These are phyloP conservation scores for Haematococcus sp. DNA, from an alignment of 139 green algal genomes.

Conservation along the genomic window DNA sequence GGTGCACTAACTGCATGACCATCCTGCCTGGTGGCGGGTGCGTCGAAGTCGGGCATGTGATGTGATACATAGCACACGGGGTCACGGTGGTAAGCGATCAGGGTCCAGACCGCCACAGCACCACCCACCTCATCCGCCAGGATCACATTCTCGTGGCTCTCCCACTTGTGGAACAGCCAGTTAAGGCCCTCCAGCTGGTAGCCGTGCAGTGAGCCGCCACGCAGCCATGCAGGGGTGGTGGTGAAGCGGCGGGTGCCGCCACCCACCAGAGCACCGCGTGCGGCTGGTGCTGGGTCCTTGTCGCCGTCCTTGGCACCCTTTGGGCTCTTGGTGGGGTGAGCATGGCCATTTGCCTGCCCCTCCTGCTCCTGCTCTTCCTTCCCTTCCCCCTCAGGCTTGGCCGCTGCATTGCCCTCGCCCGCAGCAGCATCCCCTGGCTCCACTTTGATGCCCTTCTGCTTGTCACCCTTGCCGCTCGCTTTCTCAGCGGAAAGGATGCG, in stretches of 20 bases:
- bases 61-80: no score
- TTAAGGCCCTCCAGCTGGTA: constrained; percentile 86
- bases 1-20: no score
- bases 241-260: constrained; percentile 30
- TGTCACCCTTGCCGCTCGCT: no score
- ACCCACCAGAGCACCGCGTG: not conserved
- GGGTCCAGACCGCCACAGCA: no score
- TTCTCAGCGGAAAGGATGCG: no score
- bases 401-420: no score
- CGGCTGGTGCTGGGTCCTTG: not conserved
- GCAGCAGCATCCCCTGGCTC: no score
- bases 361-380: not conserved
- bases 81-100: no score
- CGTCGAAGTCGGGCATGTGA: no score
- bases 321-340: not conserved
- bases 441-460: no score
- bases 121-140: constrained; percentile 71
- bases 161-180: constrained; percentile 67
- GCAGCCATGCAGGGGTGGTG: constrained; percentile 50
- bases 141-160: constrained; percentile 62
- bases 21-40: no score
- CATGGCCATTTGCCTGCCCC: not conserved
- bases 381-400: no score
- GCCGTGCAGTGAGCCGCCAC: constrained; percentile 51
- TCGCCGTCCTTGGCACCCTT: not conserved